Evolutionary conservation across 345 rosid species (phyloP).

Genomic region (Aegle marmelos): DNA sequence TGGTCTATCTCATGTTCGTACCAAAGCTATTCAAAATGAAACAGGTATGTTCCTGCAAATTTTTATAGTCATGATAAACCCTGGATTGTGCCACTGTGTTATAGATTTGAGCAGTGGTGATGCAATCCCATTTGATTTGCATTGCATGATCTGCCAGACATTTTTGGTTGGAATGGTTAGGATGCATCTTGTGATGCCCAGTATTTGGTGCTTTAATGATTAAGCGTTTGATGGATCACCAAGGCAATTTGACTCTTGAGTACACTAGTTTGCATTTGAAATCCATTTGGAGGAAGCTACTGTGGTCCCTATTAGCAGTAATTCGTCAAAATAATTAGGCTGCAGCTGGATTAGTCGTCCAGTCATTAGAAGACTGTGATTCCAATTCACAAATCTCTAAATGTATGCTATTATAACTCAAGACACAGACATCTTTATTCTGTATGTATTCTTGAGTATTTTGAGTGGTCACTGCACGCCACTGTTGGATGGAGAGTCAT

Average conservation of each 20-base stretch:
- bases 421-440: constrained; percentile 7
- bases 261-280: not conserved
- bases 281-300: not conserved
- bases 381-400: not conserved
- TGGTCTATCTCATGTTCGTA: not conserved
- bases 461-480: constrained; percentile 5
- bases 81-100: not conserved
- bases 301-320: not conserved
- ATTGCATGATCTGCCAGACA: not conserved
- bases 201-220: not conserved
- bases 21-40: not conserved
- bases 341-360: not conserved
- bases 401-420: not conserved
- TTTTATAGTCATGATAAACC: not conserved
- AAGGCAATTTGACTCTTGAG: not conserved
- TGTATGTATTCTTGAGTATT: not conserved
- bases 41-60: not conserved
- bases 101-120: not conserved
- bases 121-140: not conserved
- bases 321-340: constrained; percentile 7
- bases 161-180: not conserved
- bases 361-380: not conserved
- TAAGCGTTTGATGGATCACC: constrained; percentile 4
- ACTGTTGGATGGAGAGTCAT: not conserved
- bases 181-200: not conserved